Evolutionary conservation across 768 basidiomycete species (phyloP), one percentile per base, ranked within the genome.

Genomic region (Galerina marginata): DNA sequence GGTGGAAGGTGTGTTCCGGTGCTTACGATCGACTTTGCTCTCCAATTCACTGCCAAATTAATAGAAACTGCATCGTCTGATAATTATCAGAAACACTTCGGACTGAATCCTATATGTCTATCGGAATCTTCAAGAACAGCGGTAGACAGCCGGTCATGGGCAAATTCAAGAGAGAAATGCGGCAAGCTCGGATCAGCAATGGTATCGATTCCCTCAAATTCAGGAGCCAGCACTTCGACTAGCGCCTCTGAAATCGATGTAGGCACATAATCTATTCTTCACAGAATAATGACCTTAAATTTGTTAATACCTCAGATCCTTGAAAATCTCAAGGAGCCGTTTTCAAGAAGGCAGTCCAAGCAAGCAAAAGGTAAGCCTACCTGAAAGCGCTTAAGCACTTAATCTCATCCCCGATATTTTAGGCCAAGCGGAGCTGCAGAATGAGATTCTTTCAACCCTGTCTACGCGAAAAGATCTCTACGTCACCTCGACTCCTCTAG

Each of bases 391-490:
- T 33, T 20, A 47, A 42, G 59, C 25, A 47, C 33, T 25, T 39
- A 7, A 20, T 2, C 23, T 42, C 33, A 5, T 36, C 16, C 40
- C 16, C 55, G 9, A 49, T 2, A 43, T 23, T 51, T 9, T 48
- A 88, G 87, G 83, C 54, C 74, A 82, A 51, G 76, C 66, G 16
- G 80, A 82, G 56, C 67, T 91, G 6, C 90, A 92, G 71, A 83
- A 87, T 50, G 86, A 90, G 62, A 67, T 93, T 1, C 76, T 93
- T n/a, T 86, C 87, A 5, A 72, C 81, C 3, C 76, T 92, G 29
- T 86, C 83, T 37, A 82, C 87, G 1, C 82, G 94, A 59, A 81
- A 86, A 62, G 96, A 99, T 69, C 67, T 98, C 16, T 93, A 91
- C 69, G 69, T 92, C 29, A 81, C 94, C 20, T 83, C 85, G 6